Evolutionary conservation across 1,139 yeast genomes (phyloP).

Genomic region (Taphrina communis): DNA sequence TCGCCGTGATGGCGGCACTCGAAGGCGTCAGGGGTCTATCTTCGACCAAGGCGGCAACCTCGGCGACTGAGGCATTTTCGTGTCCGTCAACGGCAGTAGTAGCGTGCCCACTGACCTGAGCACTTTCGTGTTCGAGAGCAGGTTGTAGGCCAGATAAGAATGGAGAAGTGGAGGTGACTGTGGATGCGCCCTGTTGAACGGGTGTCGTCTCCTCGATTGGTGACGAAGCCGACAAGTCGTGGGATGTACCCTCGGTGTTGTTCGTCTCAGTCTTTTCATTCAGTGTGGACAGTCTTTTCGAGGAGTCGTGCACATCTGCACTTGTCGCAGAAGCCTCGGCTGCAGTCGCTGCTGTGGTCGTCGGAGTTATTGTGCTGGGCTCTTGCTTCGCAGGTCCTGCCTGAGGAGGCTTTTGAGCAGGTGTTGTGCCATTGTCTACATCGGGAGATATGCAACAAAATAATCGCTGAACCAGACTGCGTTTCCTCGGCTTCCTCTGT

Average conservation of each 20-base stretch:
- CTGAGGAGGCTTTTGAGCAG: not conserved
- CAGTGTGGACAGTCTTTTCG: not conserved
- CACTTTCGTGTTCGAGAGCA: constrained; percentile 13
- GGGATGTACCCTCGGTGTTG: not conserved
- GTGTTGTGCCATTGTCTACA: not conserved
- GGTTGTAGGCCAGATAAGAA: constrained; percentile 15
- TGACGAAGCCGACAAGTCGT: not conserved
- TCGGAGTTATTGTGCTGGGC: not conserved
- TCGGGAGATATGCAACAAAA: constrained; percentile 25
- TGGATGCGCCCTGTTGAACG: not conserved
- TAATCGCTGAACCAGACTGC: constrained; percentile 2
- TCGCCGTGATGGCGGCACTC: constrained; percentile 25
- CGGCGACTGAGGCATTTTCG: not conserved
- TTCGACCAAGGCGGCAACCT: constrained; percentile 26
- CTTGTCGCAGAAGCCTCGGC: not conserved
- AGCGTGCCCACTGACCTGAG: not conserved
- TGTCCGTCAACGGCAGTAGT: not conserved
- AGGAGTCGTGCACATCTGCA: not conserved
- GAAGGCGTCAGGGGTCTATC: constrained; percentile 31
- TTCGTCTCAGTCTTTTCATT: constrained; percentile 6
- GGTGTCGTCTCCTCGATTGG: not conserved
- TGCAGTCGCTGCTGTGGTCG: not conserved
- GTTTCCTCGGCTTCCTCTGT: constrained; percentile 18
- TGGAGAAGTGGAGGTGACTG: not conserved
- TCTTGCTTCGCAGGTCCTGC: constrained; percentile 1